A percentile compares a stretch with the other conserved stretches of the same genome.
Evolutionary conservation across 1,284 basidiomycete genomes (phyloP).

Genomic region (Pseudozyma hubeiensis): DNA sequence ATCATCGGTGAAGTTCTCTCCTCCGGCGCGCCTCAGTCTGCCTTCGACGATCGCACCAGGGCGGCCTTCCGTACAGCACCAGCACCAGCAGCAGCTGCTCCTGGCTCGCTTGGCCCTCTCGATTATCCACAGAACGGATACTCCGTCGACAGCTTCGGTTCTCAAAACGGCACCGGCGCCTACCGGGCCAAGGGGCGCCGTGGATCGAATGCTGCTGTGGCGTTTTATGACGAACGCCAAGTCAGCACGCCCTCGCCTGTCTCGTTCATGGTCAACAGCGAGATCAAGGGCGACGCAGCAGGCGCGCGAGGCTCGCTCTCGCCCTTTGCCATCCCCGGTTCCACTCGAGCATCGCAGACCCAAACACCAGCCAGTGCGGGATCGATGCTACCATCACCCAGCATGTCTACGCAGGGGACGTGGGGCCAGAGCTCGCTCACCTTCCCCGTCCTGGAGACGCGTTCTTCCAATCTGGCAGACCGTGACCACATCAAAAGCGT

Average conservation of each 20-base stretch:
- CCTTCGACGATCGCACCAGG: slow-evolving; percentile 33
- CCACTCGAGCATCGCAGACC: slow-evolving; percentile 29
- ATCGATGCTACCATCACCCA: slow-evolving; percentile 52
- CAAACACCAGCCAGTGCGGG: slow-evolving; percentile 47
- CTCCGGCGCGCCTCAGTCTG: slow-evolving; percentile 23
- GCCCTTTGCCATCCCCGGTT: slow-evolving; percentile 33
- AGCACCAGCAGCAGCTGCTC: slow-evolving; percentile 20
- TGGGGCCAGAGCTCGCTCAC: slow-evolving; percentile 60
- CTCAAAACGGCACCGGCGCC: slow-evolving; percentile 19
- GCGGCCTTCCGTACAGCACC: slow-evolving; percentile 23
- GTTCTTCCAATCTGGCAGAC: slow-evolving; percentile 38
- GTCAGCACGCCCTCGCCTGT: slow-evolving; percentile 57
- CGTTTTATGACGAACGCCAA: slow-evolving; percentile 45
- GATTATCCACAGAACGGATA: slow-evolving; percentile 41
- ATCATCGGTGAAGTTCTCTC: slow-evolving; percentile 47
- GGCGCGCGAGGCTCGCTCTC: slow-evolving; percentile 32
- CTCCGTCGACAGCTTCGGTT: slow-evolving; percentile 22
- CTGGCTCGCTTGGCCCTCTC: slow-evolving; percentile 41
- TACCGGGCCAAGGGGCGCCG: slow-evolving; percentile 40
- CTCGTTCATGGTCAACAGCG: slow-evolving; percentile 64
- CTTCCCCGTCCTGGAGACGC: slow-evolving; percentile 50
- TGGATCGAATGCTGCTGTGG: slow-evolving; percentile 48
- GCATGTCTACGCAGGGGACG: slow-evolving; percentile 50
- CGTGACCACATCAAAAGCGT: slow-evolving; percentile 61
- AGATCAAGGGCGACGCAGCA: slow-evolving; percentile 45